Evolutionary conservation across 768 basidiomycete genomes (phyloP).

Genomic region (Collybiopsis luxurians): DNA sequence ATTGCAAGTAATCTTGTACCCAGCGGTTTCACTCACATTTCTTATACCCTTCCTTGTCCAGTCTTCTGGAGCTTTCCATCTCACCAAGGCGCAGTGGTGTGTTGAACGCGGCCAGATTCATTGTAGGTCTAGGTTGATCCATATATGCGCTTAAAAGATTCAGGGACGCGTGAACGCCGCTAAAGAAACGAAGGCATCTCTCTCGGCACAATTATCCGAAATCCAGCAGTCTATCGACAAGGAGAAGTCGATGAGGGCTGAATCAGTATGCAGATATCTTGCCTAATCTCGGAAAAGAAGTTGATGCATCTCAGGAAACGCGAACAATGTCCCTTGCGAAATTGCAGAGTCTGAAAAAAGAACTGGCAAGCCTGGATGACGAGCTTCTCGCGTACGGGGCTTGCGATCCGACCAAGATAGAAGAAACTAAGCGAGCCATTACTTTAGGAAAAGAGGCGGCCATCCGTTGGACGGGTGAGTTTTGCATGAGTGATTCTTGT

Average conservation of each 20-base stretch:
- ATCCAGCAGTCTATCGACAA: slow-evolving; percentile 41
- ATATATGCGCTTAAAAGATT: slow-evolving; percentile 35
- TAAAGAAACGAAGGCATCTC: slow-evolving; percentile 40
- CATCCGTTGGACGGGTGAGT: slow-evolving; percentile 84
- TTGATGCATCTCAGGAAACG: no score
- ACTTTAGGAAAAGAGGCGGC: slow-evolving; percentile 82
- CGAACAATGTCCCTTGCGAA: slow-evolving; percentile 52
- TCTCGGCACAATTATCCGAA: slow-evolving; percentile 49
- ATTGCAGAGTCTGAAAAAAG: slow-evolving; percentile 46
- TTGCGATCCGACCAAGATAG: slow-evolving; percentile 80
- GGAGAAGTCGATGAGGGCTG: slow-evolving; percentile 53
- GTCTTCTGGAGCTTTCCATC: slow-evolving; percentile 98
- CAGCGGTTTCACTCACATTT: neutral
- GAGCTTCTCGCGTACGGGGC: slow-evolving; percentile 80
- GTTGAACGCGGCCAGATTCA: neutral
- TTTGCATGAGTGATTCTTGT: neutral
- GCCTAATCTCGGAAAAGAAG: no score
- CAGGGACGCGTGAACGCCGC: slow-evolving; percentile 52
- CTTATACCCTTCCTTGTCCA: slow-evolving; percentile 24
- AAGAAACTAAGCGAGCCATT: slow-evolving; percentile 70
- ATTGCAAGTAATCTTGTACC: slow-evolving; percentile 60
- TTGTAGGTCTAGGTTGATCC: no score
- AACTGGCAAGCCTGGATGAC: slow-evolving; percentile 49
- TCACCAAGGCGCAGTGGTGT: slow-evolving; percentile 75
- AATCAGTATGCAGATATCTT: slow-evolving; percentile 44